Conservation (phyloP, 805 yeast genomes). For the Naumovozyma dairenensis region DNA sequence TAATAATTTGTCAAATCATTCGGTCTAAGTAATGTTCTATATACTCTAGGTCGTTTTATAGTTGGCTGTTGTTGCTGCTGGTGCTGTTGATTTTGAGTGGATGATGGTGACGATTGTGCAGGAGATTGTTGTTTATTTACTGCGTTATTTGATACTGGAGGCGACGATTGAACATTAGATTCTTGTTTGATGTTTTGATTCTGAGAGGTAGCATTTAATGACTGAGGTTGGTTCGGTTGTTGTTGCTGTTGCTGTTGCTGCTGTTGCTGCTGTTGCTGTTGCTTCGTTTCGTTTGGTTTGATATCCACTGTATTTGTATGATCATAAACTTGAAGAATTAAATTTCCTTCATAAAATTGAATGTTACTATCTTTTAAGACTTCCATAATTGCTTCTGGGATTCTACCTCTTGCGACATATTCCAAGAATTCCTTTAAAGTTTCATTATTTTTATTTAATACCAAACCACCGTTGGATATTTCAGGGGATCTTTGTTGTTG, state of each 20-base stretch:
- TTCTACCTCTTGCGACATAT: constrained; percentile 69
- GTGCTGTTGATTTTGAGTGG: constrained; percentile 1
- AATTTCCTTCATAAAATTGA: constrained; percentile 79
- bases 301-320: constrained; percentile 47
- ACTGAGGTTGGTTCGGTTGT: background rate
- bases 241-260: constrained; percentile 1
- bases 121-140: background rate
- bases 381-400: constrained; percentile 85
- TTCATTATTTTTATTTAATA: constrained; percentile 64
- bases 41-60: constrained; percentile 53
- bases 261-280: background rate
- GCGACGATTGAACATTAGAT: too few species aligned
- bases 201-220: too few species aligned
- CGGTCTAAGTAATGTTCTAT: constrained; percentile 69
- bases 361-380: constrained; percentile 80
- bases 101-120: background rate
- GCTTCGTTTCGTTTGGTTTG: constrained; percentile 8
- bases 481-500: constrained; percentile 30
- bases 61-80: constrained; percentile 3
- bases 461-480: constrained; percentile 51
- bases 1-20: constrained; percentile 74
- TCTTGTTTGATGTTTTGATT: too few species aligned
- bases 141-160: too few species aligned
- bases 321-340: constrained; percentile 78
- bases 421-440: constrained; percentile 71